Evolutionary conservation across 768 basidiomycete genomes (phyloP).

Genomic region (Phylloporus sp.): DNA sequence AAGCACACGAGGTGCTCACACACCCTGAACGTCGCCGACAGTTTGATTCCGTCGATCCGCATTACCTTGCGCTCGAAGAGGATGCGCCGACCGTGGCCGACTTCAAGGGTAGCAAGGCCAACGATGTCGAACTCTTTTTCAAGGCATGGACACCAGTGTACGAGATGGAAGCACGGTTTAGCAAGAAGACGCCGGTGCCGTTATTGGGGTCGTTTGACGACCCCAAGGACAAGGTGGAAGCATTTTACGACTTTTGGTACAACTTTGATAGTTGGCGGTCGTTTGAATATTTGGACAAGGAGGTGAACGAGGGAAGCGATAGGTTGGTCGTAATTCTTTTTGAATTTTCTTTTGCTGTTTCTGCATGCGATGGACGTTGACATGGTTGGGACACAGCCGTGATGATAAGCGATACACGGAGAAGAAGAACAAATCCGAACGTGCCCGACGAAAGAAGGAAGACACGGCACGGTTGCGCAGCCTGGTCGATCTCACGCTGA

Average conservation of each 20-base stretch:
- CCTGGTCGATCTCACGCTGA: slow-evolving; percentile 83
- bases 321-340: slow-evolving; percentile 48
- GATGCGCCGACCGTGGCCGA: slow-evolving; percentile 68
- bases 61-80: slow-evolving; percentile 67
- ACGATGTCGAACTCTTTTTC: slow-evolving; percentile 64
- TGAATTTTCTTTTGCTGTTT: not conserved
- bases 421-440: slow-evolving; percentile 99
- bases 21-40: slow-evolving; percentile 85
- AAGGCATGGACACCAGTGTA: slow-evolving; percentile 75
- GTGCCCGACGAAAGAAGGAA: slow-evolving; percentile 94
- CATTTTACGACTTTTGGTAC: slow-evolving; percentile 99
- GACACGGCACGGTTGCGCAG: slow-evolving; percentile 86
- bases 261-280: slow-evolving; percentile 98
- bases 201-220: slow-evolving; percentile 67
- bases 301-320: slow-evolving; percentile 96
- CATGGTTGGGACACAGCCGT: slow-evolving; percentile 49
- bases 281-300: slow-evolving; percentile 98
- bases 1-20: slow-evolving; percentile 92
- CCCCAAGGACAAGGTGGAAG: slow-evolving; percentile 78
- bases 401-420: slow-evolving; percentile 99
- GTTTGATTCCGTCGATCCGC: slow-evolving; percentile 94
- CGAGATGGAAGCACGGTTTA: slow-evolving; percentile 90
- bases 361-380: slow-evolving; percentile 7
- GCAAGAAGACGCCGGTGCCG: slow-evolving; percentile 79
- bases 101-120: slow-evolving; percentile 44